These are phyloP conservation scores for Hansenula lynferdii DNA, from an alignment of 1,139 yeast genomes.

Conservation along the genomic window DNA sequence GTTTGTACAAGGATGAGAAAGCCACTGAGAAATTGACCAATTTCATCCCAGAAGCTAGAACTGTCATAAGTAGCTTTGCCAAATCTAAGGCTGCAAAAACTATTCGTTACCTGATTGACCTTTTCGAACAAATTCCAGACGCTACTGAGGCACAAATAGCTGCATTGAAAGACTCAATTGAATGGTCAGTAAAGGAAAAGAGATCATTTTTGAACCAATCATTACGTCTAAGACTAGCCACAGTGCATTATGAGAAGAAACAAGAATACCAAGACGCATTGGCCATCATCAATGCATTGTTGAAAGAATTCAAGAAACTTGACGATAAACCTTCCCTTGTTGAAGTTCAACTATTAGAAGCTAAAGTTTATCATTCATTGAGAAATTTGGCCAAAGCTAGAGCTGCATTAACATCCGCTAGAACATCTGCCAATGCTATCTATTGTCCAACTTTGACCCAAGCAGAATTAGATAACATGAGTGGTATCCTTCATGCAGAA, in stretches of 20 bases:
- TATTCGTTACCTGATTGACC: slow-evolving; percentile 70
- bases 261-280: slow-evolving; percentile 68
- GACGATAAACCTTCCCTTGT: slow-evolving; percentile 95
- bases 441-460: slow-evolving; percentile 94
- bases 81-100: slow-evolving; percentile 95
- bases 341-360: slow-evolving; percentile 90
- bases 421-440: slow-evolving; percentile 94
- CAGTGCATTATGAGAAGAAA: slow-evolving; percentile 60
- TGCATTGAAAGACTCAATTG: slow-evolving; percentile 75
- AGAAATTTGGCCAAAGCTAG: slow-evolving; percentile 90
- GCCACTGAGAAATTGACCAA: slow-evolving; percentile 48
- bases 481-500: slow-evolving; percentile 94
- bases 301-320: slow-evolving; percentile 83
- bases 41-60: slow-evolving; percentile 67
- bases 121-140: slow-evolving; percentile 64
- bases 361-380: slow-evolving; percentile 85
- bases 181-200: slow-evolving; percentile 82
- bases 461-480: slow-evolving; percentile 92
- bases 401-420: slow-evolving; percentile 91
- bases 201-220: slow-evolving; percentile 87
- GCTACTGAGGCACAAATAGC: slow-evolving; percentile 68
- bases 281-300: slow-evolving; percentile 61
- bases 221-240: slow-evolving; percentile 78
- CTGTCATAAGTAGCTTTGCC: slow-evolving; percentile 68
- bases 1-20: slow-evolving; percentile 42